A percentile compares a stretch with the other conserved stretches of the same genome.
Conservation (phyloP, 1,139 yeast genomes). For the Lodderomyces elongisporus region DNA sequence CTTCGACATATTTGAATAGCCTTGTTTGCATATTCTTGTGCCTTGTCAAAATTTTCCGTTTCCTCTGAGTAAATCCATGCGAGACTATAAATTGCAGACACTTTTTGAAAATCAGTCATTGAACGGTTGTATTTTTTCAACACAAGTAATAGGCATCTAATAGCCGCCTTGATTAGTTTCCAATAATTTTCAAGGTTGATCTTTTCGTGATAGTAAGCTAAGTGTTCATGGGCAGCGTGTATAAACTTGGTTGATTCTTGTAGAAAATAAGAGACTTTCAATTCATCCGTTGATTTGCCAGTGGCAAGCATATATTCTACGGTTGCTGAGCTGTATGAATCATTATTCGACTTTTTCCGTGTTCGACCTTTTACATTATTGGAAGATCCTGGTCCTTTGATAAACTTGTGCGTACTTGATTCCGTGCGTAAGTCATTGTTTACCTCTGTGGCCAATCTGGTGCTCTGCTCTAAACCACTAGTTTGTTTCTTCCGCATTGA, state of each 20-base stretch:
- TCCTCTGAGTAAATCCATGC: slow-evolving; percentile 36
- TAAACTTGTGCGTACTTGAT: too few species aligned
- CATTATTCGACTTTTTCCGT: too few species aligned
- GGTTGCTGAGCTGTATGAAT: too few species aligned
- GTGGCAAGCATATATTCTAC: too few species aligned
- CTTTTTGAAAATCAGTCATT: slow-evolving; percentile 28
- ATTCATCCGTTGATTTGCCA: neutral
- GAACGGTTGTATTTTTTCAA: slow-evolving; percentile 20
- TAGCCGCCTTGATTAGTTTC: slow-evolving; percentile 32
- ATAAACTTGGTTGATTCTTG: slow-evolving; percentile 8
- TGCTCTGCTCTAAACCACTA: too few species aligned
- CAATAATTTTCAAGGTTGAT: slow-evolving; percentile 25
- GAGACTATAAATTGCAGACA: slow-evolving; percentile 28
- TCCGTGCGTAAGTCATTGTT: too few species aligned
- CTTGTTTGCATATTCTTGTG: slow-evolving; percentile 35
- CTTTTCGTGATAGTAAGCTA: slow-evolving; percentile 13
- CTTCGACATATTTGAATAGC: slow-evolving; percentile 32
- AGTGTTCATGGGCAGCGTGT: slow-evolving; percentile 20
- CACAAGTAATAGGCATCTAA: slow-evolving; percentile 33
- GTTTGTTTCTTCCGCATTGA: too few species aligned
- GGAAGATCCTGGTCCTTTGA: too few species aligned
- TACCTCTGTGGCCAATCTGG: too few species aligned
- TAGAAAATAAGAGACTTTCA: slow-evolving; percentile 2
- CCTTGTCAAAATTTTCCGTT: slow-evolving; percentile 33
- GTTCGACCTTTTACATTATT: too few species aligned